Base-by-base conservation (phyloP, 2,329 filamentous ascomycete species). In the Diplocarpon mali region DNA sequence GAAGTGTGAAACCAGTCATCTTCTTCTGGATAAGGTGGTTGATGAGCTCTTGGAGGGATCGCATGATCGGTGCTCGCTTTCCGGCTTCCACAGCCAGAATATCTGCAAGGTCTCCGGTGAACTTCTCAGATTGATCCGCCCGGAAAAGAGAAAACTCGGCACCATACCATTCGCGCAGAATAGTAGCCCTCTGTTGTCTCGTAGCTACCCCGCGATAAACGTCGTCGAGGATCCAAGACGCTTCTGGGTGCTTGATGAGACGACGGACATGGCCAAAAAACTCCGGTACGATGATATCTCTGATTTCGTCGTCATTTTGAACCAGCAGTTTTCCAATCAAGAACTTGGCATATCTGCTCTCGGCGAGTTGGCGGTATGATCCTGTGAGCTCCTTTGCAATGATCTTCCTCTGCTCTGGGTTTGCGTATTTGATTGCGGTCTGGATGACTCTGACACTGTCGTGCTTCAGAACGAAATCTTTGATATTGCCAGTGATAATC, bases 321-420 rank as follows among this genome's bases (percentile, higher is more conserved):
- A 93, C 84, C 53, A 98, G 76, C 59, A 98, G 73, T 68, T 98
- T 98, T 55, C 87, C 92, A 49, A 98, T 87, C 59, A 98, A 66
- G 65, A 96, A 98, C 68, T 98, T 98, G 59, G 90, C 90, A 62
- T 98, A 98, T 64, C 84, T 85, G 68, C 89, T 94, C 71, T 96
- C 89, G 2, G 89, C 88, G 54, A 98, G 70, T 55, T 85, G 77
- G 35, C 79, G 76, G 64, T 93, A 95, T 54, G 83, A 82, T 14
- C 89, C 88, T 64, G 85, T 80, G 45, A 98, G 73, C 65, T 98
- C 92, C 47, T 71, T 72, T 8, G 89, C 87, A 58, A 98, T 95
- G 68, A 82, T 78, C 65, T 82, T 85, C 60, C 86, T 77, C 67
- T 95, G 89, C 49, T 85, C 82, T 44, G 79, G 72, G 37, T 83